Conservation (phyloP, 1,139 yeast genomes). For the Williopsis jadinii region DNA sequence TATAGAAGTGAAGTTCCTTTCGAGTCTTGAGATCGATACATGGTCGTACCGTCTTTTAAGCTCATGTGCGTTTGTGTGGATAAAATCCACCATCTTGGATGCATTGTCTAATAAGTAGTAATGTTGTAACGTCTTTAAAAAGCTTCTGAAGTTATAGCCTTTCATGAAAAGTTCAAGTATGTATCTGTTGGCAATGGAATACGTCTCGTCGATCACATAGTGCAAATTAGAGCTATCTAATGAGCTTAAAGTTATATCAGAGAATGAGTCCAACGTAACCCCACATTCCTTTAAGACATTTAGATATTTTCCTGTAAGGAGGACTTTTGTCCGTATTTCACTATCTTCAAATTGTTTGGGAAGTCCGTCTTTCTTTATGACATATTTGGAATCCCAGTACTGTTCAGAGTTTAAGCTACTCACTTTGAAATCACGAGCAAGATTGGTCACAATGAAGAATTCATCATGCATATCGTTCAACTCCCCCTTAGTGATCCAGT, state of each 20-base stretch:
- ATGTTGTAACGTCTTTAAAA: constrained; percentile 43
- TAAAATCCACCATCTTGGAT: constrained; percentile 27
- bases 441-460: constrained; percentile 53
- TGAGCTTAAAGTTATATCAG: constrained; percentile 27
- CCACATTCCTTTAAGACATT: constrained; percentile 54
- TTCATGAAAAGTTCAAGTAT: constrained; percentile 52
- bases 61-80: constrained; percentile 34
- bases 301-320: constrained; percentile 79
- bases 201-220: constrained; percentile 54
- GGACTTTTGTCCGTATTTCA: constrained; percentile 56
- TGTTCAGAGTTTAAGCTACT: constrained; percentile 56
- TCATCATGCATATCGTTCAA: constrained; percentile 79
- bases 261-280: constrained; percentile 15
- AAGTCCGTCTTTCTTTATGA: constrained; percentile 68
- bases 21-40: constrained; percentile 34
- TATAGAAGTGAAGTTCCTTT: constrained; percentile 21
- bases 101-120: constrained; percentile 42
- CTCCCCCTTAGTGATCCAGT: constrained; percentile 73
- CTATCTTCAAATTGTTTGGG: constrained; percentile 54
- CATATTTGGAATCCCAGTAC: constrained; percentile 82
- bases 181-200: constrained; percentile 58
- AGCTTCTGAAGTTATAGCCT: constrained; percentile 47
- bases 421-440: constrained; percentile 26
- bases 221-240: constrained; percentile 56
- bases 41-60: constrained; percentile 31